Evolutionary conservation across 352 stramenopile species (phyloP).

Genomic region (Pythium plurisporium): DNA sequence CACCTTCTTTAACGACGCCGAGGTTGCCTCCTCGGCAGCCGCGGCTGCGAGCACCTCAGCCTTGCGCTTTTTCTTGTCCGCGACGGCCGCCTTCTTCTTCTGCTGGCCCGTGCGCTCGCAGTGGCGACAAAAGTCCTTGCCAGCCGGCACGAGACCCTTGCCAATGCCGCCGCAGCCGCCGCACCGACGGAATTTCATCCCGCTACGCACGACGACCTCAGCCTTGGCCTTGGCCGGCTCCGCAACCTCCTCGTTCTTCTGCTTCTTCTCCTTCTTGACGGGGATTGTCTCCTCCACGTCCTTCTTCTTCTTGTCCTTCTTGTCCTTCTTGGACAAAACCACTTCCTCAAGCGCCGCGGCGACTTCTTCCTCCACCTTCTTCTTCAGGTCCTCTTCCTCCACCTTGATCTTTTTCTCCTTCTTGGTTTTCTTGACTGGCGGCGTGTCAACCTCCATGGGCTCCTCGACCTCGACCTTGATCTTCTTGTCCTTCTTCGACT

Average conservation of each 20-base stretch:
- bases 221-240: conserved; percentile 9
- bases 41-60: conserved; percentile 35
- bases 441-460: not conserved
- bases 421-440: conserved; percentile 13
- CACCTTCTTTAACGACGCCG: conserved; percentile 60
- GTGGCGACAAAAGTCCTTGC: conserved; percentile 66
- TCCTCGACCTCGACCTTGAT: conserved; percentile 27
- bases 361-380: conserved; percentile 5
- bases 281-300: not conserved
- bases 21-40: conserved; percentile 25
- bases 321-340: conserved; percentile 9
- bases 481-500: conserved; percentile 19
- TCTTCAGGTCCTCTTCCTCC: not conserved
- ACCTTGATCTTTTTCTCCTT: conserved; percentile 13
- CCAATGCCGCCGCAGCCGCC: conserved; percentile 59
- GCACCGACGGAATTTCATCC: conserved; percentile 75
- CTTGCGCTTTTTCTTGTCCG: conserved; percentile 60
- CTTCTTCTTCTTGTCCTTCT: conserved; percentile 23
- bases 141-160: conserved; percentile 60
- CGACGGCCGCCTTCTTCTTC: conserved; percentile 51
- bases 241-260: conserved; percentile 4
- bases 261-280: conserved; percentile 27
- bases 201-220: conserved; percentile 47
- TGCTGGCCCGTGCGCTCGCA: conserved; percentile 59
- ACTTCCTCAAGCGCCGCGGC: conserved; percentile 8